Evolutionary conservation across 75 land plant genomes (phyloP).

Genomic region (Cupressus sempervirens): DNA sequence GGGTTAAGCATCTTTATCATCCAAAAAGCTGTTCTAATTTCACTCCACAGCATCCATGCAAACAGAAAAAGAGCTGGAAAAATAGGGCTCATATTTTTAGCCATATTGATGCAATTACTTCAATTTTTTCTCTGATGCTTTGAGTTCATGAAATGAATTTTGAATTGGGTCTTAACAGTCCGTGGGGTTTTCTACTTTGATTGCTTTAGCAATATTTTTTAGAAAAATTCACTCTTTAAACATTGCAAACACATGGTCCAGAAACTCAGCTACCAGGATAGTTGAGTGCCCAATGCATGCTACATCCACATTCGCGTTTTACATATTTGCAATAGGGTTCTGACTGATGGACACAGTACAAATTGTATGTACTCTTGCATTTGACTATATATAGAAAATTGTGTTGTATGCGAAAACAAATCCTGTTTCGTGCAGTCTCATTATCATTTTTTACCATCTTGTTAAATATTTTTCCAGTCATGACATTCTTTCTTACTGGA

Average conservation of each 20-base stretch:
- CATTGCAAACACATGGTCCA: not conserved
- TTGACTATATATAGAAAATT: not conserved
- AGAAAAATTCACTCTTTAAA: not conserved
- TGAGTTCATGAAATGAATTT: not conserved
- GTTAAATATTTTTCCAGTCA: not conserved
- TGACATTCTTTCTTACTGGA: not conserved
- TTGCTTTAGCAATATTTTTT: not conserved
- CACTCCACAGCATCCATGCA: constrained; percentile 4
- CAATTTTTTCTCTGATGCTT: constrained; percentile 9
- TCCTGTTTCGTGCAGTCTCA: not conserved
- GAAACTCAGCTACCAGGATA: not conserved
- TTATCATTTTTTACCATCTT: not conserved
- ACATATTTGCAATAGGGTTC: not conserved
- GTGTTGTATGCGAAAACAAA: not conserved
- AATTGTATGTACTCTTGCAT: not conserved
- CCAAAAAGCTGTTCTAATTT: constrained; percentile 5
- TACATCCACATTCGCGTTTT: not conserved
- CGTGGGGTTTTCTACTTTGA: not conserved
- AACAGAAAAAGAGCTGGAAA: not conserved
- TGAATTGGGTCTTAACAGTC: not conserved
- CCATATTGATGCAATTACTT: constrained; percentile 3
- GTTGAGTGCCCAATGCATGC: not conserved
- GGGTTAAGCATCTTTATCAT: not conserved
- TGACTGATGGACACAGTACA: not conserved
- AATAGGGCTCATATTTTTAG: constrained; percentile 15